Percentiles rank a stretch among this genome's conserved stretches.
phyloP scores from a whole-genome alignment of 2,329 filamentous ascomycete species.

The Aspergillus texensis region DNA sequence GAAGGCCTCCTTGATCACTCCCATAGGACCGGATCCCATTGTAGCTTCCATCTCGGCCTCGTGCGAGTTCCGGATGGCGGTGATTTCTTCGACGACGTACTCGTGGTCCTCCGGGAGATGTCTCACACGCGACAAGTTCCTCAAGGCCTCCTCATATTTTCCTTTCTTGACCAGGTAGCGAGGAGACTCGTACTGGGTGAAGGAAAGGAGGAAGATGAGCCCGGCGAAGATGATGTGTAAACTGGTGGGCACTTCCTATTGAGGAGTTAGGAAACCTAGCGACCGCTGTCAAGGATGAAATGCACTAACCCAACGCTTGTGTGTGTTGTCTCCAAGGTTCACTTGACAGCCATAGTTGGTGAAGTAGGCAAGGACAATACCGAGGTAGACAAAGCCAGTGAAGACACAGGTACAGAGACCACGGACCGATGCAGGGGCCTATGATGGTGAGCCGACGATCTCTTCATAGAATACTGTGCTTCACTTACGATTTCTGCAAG shows the following conservation, averaged over 20 bases:
- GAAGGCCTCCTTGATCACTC: conserved; percentile 70
- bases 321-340: conserved; percentile 51
- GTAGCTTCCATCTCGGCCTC: conserved; percentile 73
- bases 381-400: conserved; percentile 72
- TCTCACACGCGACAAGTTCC: conserved; percentile 57
- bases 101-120: conserved; percentile 61
- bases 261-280: not conserved
- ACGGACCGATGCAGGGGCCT: conserved; percentile 65
- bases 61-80: conserved; percentile 65
- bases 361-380: conserved; percentile 79
- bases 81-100: conserved; percentile 65
- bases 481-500: conserved; percentile 65
- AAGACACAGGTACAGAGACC: conserved; percentile 75
- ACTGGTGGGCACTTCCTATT: conserved; percentile 63
- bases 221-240: conserved; percentile 77
- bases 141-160: conserved; percentile 52
- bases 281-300: conserved; percentile 23
- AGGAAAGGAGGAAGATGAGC: conserved; percentile 70
- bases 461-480: not conserved
- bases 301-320: conserved; percentile 51
- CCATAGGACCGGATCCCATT: conserved; percentile 64
- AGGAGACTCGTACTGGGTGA: conserved; percentile 70
- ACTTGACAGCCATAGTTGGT: conserved; percentile 66
- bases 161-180: conserved; percentile 70
- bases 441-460: not conserved